Evolutionary conservation across 2,329 filamentous ascomycete species (phyloP), one percentile per base, ranked within the genome.

Genomic region (Penicillium digitatum): DNA sequence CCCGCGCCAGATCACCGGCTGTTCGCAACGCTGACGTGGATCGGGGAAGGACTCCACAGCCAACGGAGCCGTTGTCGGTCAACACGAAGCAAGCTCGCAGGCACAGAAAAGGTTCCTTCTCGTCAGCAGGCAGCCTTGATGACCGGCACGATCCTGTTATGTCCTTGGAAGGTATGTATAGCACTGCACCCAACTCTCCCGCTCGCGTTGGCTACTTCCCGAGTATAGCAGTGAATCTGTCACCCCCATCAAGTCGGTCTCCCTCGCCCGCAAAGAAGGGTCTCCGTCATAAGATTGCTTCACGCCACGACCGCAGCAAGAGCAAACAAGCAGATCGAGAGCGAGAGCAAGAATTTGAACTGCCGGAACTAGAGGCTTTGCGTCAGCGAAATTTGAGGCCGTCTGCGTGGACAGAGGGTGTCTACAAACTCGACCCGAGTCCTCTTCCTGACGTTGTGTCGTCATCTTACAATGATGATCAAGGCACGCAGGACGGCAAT

Each of bases 211-310:
- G 74, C 1, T 77, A 81, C 31, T 79, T 87, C 48, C 83, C 84
- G 4, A 80, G 80, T 12, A 82, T 86, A 56, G 81, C 81, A 22
- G 79, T 82, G 60, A 85, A 88, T 54, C 69, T 87, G 9, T 88
- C 87, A 3, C 82, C 85, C 1, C 76, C 80, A 3, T 78, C 78
- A 8, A 90, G 86, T 64, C 81, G 87, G 24, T 79, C 82, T 1
- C 76, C 78, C 2, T 90, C 88, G 7, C 87, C 87, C 29, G 75
- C 77, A 0, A 81, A 85, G 48, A 87, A 83, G 51, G 81, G 82
- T 0, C 65, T 75, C 27, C 64, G 70, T 5, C 70, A 71, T n/a
- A 66, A 78, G 12, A 74, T 75, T 31, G 72, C 65, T 18, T 69
- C 77, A 31, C 71, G 72, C 12, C 72, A 69, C 46, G 72, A 72